Evolutionary conservation across 1,284 basidiomycete genomes (phyloP), one percentile per base, ranked within the genome.

Genomic region (Boletus hoseneyae): DNA sequence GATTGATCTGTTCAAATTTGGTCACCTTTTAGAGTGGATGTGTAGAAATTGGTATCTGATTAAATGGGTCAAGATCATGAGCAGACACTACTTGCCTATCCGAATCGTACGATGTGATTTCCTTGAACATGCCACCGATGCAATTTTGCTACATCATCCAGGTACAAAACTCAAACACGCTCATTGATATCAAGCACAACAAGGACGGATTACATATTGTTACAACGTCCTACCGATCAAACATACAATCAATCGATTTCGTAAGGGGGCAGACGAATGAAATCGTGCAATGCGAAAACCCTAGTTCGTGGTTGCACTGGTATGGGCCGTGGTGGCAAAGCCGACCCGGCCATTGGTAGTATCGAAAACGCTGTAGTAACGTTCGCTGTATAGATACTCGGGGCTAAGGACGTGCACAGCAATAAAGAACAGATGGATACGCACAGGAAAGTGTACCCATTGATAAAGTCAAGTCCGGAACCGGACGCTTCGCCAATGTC

Each of bases 301-400:
- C 34, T 34, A 40, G 7, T 48, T 48, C 4, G 15, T 16, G n/a
- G 34, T 48, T 8, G 47, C 23, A 2, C n/a, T 4, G 15, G 78
- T 80, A 58, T 73, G 70, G 33, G 52, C 25, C 9, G 77, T 79
- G 25, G 55, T 70, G 3, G 78, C 77, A 39, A 79, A 66, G 7
- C 78, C 78, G 45, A 80, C 64, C 30, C 62, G 71, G 4, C 54
- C 38, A 57, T 77, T 77, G 40, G 65, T 67, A 9, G 73, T 73
- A 59, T 82, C 80, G 48, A 65, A 79, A 19, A 78, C 69, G 53
- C 69, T 70, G 59, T 78, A 80, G 66, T 71, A 80, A 41, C 77
- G 72, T 60, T 80, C 71, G 29, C 76, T 60, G 51, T 61, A 27
- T 16, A 51, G 63, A 30, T 19, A 18, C 12, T 13, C 3, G 52